Evolutionary conservation across 768 basidiomycete species (phyloP), one percentile per base, ranked within the genome.

Genomic region (Auriscalpium microsporum): DNA sequence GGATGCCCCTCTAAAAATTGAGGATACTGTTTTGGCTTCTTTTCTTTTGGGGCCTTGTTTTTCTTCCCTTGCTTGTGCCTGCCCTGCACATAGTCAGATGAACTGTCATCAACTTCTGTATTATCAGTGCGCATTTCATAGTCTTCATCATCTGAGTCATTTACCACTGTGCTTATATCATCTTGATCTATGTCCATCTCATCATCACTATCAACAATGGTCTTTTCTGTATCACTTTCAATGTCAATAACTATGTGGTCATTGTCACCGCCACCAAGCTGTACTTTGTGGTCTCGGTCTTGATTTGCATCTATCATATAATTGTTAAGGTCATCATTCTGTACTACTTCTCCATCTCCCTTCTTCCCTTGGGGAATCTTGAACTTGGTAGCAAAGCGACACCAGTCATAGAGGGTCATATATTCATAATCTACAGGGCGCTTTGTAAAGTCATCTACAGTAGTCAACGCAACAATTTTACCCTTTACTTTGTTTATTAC

Each of bases 361-460:
- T 48, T 19, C 9, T 48, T 48, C 16, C 33, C 33, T 48, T 28
- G 16, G 10, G 8, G 33, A 21, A 33, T 19, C 8, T 21, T 48
- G n/a, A 23, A 23, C 10, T 19, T 16, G 33, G 21, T 16, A 19
- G 7, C 10, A 48, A 19, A 10, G 28, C 28, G 28, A 7, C 21
- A 11, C 67, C 67, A 72, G 4, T 69, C 63, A 61, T 72, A 70
- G 3, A 71, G 33, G 10, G 36, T 51, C 35, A 70, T 44, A 23
- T 57, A 7, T n/a, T 59, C 48, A 47, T 64, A 61, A 10, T 46
- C 54, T 3, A 35, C 10, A 2, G 67, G 58, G 9, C 69, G 11
- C 52, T 65, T 67, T 2, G 65, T 67, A 54, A 74, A 73, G 52
- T 75, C 71, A 60, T 68, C 58, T 0, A 71, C 60, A 38, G 56